phyloP scores from a whole-genome alignment of 1,284 basidiomycete genomes.

The Neonothopanus nambi region DNA sequence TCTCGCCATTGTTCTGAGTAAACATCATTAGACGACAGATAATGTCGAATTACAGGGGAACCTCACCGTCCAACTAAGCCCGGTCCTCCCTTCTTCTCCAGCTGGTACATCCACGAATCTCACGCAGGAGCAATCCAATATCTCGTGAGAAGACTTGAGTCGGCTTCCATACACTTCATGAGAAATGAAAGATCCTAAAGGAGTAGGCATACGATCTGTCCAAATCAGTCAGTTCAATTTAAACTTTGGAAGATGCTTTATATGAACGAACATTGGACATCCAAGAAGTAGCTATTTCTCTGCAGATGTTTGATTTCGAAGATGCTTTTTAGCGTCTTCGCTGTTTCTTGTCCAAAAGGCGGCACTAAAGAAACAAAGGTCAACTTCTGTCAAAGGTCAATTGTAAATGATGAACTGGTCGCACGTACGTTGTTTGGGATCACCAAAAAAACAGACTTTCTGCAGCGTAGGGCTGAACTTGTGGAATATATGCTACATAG shows the following conservation, averaged over 20 bases:
- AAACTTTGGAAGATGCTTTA: not conserved
- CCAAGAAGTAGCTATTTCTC: constrained; percentile 35
- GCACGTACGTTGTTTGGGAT: constrained; percentile 45
- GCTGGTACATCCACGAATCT: constrained; percentile 46
- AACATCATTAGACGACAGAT: not conserved
- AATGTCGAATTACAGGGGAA: not conserved
- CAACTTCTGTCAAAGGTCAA: not conserved
- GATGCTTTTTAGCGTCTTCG: constrained; percentile 41
- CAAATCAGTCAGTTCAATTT: not conserved
- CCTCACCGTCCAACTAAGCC: constrained; percentile 47
- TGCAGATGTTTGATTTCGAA: constrained; percentile 48
- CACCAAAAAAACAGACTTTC: constrained; percentile 47
- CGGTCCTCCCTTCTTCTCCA: constrained; percentile 38
- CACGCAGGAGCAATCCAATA: constrained; percentile 30
- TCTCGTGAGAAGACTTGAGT: constrained; percentile 38
- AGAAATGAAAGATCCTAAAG: constrained; percentile 50
- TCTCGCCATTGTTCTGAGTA: constrained; percentile 44
- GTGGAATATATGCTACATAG: constrained; percentile 32
- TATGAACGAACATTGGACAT: constrained; percentile 42
- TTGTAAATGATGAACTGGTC: not conserved
- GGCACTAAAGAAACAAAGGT: constrained; percentile 35
- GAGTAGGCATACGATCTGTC: constrained; percentile 50
- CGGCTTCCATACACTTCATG: constrained; percentile 39
- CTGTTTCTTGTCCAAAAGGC: constrained; percentile 44
- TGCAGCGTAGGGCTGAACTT: constrained; percentile 30